Base-by-base conservation (phyloP, 2,329 filamentous ascomycete species). In the Acarospora socialis region DNA sequence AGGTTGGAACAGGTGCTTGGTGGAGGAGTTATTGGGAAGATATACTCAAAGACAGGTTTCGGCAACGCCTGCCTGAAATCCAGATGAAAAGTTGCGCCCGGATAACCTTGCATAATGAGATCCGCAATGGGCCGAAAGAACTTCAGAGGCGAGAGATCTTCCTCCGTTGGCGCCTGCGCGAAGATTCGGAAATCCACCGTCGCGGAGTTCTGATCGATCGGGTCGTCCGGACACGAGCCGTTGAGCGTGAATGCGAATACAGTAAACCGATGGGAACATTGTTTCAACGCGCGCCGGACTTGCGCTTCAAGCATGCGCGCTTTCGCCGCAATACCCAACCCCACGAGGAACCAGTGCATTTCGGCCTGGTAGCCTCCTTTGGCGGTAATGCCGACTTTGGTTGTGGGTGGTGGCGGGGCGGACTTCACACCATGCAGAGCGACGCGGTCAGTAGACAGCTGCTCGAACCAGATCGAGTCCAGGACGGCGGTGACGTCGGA, bases 401-500 rank as follows among this genome's bases (percentile, higher is more conserved):
- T 68, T 0, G 63, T 68, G 5, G 61, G 52, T 4, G 64, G 64
- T 3, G 65, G 63, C 0, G 60, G 54, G 3, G 50, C 48, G 6
- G 54, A 57, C 30, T 53, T 52, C 13, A 65, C 51, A 12, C 62
- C 61, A 15, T 53, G 53, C 8, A 65, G 45, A 2, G 58, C 55
- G 1, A 68, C 62, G 14, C 58, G 56, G 28, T 71, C 60, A 12
- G 50, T 48, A 2, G 56, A 59, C 4, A 65, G 35, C 32, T 73
- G 59, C 28, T 67, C 60, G 37, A 75, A 66, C 35, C 55, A 59
- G 21, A 70, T 50, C n/a, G 60, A 51, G 28, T 59, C 51, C 9
- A 73, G 49, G 9, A 66, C 43, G 0, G 68, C 68, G 0, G 62
- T 68, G 18, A 71, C 67, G 39, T 72, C 68, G 0, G 60, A 64